Evolutionary conservation across 345 rosid species (phyloP), one percentile per base, ranked within the genome.

Genomic region (Barbarea vulgaris): DNA sequence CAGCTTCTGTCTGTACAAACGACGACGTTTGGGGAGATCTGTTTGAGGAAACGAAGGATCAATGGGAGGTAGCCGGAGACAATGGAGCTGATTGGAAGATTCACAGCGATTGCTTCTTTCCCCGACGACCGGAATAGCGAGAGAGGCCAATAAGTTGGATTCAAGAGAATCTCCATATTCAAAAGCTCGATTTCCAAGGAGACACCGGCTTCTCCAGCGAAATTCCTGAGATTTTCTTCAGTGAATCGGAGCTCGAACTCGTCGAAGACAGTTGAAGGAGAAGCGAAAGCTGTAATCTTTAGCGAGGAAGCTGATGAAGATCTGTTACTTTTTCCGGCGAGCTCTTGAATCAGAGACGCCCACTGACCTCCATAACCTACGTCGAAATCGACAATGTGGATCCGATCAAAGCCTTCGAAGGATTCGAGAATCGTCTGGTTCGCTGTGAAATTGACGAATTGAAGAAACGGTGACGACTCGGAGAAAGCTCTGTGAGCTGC

Each of bases 331-430:
- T 78, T 73, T 11, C 84, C 63, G 34, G 87, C 85, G 39, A 93
- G 94, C 55, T 93, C 98, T 72, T 91, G 98, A 88, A 93, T 89
- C 46, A 93, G 65, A 81, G 98, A 93, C 47, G 98, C 84, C 96
- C 97, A 91, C 70, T 91, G 97, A 36, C 86, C 87, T 17, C 98
- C 98, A 59, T 81, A 91, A 12, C 96, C 94, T 15, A 93, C 77
- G 64, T 93, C 93, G 12, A 93, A 93, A 80, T 92, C 96, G 33
- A 93, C 55, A 70, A 93, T 82, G 84, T 91, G 98, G 54, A 93
- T 82, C 15, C 81, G 77, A 34, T 81, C 82, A 59, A 63, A 86
- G 22, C 89, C 88, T 63, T 87, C 83, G 13, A 84, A 72, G 2
- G 87, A 80, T 55, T 93, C 97, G 4, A 93, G 90, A 25, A 93